A percentile compares a stretch with the other conserved stretches of the same genome.
These are phyloP conservation scores for Moniliophthora roreri DNA, from an alignment of 1,284 basidiomycete species.

Conservation along the genomic window DNA sequence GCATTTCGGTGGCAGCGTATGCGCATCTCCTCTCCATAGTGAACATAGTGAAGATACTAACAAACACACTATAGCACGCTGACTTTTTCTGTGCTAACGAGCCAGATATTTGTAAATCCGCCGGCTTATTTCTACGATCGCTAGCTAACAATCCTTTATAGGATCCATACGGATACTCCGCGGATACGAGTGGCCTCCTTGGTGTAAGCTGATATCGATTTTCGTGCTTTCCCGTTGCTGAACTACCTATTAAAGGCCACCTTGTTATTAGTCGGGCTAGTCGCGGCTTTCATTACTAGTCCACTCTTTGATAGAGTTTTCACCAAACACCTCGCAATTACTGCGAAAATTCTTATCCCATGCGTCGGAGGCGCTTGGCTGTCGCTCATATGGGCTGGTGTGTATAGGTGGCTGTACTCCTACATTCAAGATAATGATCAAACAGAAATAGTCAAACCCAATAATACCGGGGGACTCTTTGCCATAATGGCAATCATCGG, in stretches of 20 bases:
- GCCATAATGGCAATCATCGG: slow-evolving; percentile 69
- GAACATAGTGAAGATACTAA: too few relatives aligned
- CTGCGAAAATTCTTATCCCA: slow-evolving; percentile 60
- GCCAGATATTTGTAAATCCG: slow-evolving; percentile 60
- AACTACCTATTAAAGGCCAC: slow-evolving; percentile 29
- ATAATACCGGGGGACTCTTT: slow-evolving; percentile 61
- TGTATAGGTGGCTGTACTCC: slow-evolving; percentile 18
- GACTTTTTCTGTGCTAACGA: slow-evolving; percentile 62
- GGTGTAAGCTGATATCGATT: slow-evolving; percentile 35
- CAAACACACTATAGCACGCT: too few relatives aligned
- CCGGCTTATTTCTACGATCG: not conserved
- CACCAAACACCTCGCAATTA: slow-evolving; percentile 64
- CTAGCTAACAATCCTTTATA: slow-evolving; percentile 25
- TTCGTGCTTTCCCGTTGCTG: not conserved
- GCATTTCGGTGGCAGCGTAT: slow-evolving; percentile 65
- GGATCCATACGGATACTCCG: slow-evolving; percentile 74
- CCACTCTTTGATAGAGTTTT: slow-evolving; percentile 79
- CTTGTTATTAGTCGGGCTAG: slow-evolving; percentile 66
- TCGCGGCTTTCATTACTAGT: slow-evolving; percentile 61
- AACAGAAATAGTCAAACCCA: slow-evolving; percentile 47
- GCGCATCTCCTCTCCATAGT: not conserved
- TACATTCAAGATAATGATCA: not conserved
- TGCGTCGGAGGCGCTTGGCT: slow-evolving; percentile 63
- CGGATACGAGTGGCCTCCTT: slow-evolving; percentile 62
- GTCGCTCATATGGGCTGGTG: slow-evolving; percentile 76